Conservation (phyloP, 805 yeast genomes). For the Ogataea minuta region DNA sequence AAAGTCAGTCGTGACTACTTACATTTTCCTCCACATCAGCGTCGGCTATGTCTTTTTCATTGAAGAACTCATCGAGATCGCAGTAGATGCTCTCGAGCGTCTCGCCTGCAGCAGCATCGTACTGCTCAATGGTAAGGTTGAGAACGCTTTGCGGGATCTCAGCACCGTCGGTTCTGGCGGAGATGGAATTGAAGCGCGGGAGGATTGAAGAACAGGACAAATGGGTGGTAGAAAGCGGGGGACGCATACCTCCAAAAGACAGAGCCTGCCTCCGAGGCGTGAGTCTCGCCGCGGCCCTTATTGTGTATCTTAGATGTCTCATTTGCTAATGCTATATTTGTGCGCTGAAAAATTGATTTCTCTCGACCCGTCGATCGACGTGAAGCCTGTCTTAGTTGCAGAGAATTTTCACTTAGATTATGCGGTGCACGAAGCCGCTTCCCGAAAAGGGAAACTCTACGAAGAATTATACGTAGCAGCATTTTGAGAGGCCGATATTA, state of each 20-base stretch:
- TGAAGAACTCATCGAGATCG: slow-evolving; percentile 66
- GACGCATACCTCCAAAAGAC: too few relatives aligned
- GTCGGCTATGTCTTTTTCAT: slow-evolving; percentile 39
- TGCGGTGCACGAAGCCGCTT: too few relatives aligned
- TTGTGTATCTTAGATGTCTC: too few relatives aligned
- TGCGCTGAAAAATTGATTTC: too few relatives aligned
- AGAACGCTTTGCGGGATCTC: slow-evolving; percentile 52
- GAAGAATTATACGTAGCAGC: neutral
- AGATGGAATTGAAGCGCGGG: slow-evolving; percentile 28
- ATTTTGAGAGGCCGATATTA: too few relatives aligned
- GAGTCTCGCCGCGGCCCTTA: too few relatives aligned
- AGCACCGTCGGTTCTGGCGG: slow-evolving; percentile 50
- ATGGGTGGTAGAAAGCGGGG: too few relatives aligned
- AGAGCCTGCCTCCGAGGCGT: too few relatives aligned
- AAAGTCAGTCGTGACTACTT: slow-evolving; percentile 22
- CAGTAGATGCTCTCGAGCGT: slow-evolving; percentile 70
- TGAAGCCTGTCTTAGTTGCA: neutral
- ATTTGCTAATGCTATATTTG: too few relatives aligned
- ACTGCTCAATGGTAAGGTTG: slow-evolving; percentile 47
- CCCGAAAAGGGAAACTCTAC: slow-evolving; percentile 3
- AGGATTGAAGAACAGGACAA: too few relatives aligned
- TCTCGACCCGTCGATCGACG: slow-evolving; percentile 12
- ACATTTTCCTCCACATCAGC: slow-evolving; percentile 72
- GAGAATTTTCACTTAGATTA: neutral
- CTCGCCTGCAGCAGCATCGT: slow-evolving; percentile 61